Conservation (phyloP, 768 basidiomycete genomes). For the Goffeauzyma gilvescens region DNA sequence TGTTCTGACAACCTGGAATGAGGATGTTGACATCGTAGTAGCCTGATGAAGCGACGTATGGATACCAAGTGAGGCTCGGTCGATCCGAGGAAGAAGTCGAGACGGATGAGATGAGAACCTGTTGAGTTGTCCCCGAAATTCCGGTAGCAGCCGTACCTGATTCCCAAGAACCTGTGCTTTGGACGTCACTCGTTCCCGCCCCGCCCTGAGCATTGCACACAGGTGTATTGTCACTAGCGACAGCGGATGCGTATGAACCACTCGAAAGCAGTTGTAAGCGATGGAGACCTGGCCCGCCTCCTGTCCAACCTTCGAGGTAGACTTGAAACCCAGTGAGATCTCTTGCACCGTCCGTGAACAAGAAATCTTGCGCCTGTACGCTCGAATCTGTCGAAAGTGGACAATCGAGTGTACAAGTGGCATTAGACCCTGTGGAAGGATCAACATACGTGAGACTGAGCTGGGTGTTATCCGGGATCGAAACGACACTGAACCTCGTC, state of each 20-base stretch:
- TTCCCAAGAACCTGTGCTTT: conserved; percentile 53
- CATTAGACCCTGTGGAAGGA: conserved; percentile 50
- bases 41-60: conserved; percentile 77
- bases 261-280: conserved; percentile 80
- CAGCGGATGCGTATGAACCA: conserved; percentile 35
- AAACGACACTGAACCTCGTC: conserved; percentile 67
- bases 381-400: conserved; percentile 59
- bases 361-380: conserved; percentile 79
- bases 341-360: conserved; percentile 42
- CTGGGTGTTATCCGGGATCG: conserved; percentile 73
- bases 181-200: conserved; percentile 37
- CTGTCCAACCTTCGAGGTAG: conserved; percentile 55
- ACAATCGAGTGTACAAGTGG: conserved; percentile 59
- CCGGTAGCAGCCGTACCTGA: conserved; percentile 45
- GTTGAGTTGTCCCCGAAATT: conserved; percentile 62
- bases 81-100: conserved; percentile 41
- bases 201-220: conserved; percentile 15
- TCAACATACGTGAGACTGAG: conserved; percentile 61
- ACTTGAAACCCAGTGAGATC: conserved; percentile 62
- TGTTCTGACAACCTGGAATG: conserved; percentile 64
- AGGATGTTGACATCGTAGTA: conserved; percentile 65
- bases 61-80: conserved; percentile 76
- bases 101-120: conserved; percentile 51
- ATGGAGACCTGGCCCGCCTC: conserved; percentile 62
- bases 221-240: conserved; percentile 9